Evolutionary conservation across 108 stramenopile species (phyloP).

Genomic region (Cyclotella atomus): DNA sequence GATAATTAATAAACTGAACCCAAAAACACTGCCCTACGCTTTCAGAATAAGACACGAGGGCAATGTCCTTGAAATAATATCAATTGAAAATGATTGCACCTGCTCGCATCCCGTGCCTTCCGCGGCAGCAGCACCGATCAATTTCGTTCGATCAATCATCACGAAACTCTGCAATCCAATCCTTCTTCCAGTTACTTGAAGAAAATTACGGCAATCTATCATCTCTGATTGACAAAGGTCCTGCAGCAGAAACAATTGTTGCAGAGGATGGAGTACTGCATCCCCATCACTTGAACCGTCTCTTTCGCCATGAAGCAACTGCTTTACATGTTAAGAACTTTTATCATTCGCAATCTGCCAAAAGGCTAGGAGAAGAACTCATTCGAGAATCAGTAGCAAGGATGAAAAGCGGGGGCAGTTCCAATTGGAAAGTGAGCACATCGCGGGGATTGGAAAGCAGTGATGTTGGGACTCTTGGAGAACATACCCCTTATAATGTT

Average conservation of each 20-base stretch:
- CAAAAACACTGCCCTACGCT: no score
- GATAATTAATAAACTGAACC: no score
- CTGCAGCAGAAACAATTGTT: slow-evolving; percentile 39
- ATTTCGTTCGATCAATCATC: slow-evolving; percentile 5
- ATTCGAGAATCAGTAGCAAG: slow-evolving; percentile 50
- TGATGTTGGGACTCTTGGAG: slow-evolving; percentile 82
- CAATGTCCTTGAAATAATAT: no score
- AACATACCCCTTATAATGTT: slow-evolving; percentile 83
- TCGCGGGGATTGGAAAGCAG: slow-evolving; percentile 74
- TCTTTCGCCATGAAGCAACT: slow-evolving; percentile 68
- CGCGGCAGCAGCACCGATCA: slow-evolving; percentile 8
- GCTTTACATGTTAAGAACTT: slow-evolving; percentile 75
- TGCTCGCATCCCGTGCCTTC: no score
- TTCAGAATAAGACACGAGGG: no score
- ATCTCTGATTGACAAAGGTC: slow-evolving; percentile 35
- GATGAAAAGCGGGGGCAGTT: slow-evolving; percentile 18
- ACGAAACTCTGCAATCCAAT: slow-evolving; percentile 30
- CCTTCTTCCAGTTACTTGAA: slow-evolving; percentile 36
- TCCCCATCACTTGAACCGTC: slow-evolving; percentile 38
- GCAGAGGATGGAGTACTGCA: slow-evolving; percentile 38
- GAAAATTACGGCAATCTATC: slow-evolving; percentile 42
- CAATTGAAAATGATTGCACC: no score
- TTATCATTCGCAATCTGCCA: slow-evolving; percentile 55
- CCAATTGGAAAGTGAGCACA: slow-evolving; percentile 80
- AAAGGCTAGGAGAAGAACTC: slow-evolving; percentile 55